phyloP scores from a whole-genome alignment of 2,329 filamentous ascomycete species.

The Neofusicoccum sp. region DNA sequence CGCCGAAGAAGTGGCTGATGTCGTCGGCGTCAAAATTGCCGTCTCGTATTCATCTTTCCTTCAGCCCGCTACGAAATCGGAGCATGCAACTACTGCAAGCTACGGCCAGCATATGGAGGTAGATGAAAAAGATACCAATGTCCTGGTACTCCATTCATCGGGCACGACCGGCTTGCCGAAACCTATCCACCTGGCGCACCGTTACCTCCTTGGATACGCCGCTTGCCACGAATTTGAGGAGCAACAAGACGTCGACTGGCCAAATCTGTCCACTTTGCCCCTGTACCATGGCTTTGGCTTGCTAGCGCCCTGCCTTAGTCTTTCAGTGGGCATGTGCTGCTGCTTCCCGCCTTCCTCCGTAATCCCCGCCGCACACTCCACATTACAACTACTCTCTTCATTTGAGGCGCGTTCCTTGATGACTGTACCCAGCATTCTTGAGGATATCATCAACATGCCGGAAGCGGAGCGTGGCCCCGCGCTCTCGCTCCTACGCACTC shows the following conservation, averaged over 20 bases:
- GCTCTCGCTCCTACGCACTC: conserved; percentile 17
- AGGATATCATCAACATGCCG: conserved; percentile 29
- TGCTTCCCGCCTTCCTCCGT: conserved; percentile 27
- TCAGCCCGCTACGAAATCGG: background rate
- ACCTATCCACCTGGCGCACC: conserved; percentile 33
- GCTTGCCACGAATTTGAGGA: conserved; percentile 21
- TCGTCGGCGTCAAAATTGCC: background rate
- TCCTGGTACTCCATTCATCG: conserved; percentile 31
- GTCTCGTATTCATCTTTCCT: background rate
- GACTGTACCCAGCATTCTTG: conserved; percentile 37
- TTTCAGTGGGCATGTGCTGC: conserved; percentile 30
- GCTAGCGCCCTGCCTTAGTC: conserved; percentile 32
- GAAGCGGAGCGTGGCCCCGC: background rate
- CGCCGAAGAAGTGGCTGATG: background rate
- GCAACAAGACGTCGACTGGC: conserved; percentile 14
- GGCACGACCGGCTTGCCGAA: conserved; percentile 40
- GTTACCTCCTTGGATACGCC: conserved; percentile 30
- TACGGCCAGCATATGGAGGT: background rate
- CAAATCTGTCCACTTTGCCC: conserved; percentile 35
- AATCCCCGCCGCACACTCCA: conserved; percentile 27
- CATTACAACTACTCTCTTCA: conserved; percentile 25
- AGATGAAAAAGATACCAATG: background rate
- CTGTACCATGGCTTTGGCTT: conserved; percentile 38
- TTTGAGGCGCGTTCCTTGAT: conserved; percentile 28
- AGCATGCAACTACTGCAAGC: background rate